Percentiles rank a stretch among this genome's conserved stretches.
Evolutionary conservation across 768 basidiomycete species (phyloP).

Genomic region (Mycena pura): DNA sequence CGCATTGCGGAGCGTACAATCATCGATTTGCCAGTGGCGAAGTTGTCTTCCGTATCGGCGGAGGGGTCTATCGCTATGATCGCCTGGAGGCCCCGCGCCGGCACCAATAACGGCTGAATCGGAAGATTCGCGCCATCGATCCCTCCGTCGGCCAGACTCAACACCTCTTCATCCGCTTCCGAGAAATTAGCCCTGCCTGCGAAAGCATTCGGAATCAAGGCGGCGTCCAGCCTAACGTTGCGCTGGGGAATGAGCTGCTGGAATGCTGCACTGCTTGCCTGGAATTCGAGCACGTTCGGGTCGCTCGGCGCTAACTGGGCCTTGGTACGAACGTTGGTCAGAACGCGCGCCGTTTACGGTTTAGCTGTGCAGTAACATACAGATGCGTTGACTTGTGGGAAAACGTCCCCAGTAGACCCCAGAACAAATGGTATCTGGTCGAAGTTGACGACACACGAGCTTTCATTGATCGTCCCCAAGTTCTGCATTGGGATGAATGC

Average conservation of each 20-base stretch:
- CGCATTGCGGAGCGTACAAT: constrained; percentile 13
- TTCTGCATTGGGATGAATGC: constrained; percentile 55
- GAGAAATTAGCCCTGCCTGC: constrained; percentile 42
- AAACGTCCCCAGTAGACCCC: constrained; percentile 48
- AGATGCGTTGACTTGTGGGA: constrained; percentile 38
- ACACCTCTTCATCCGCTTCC: constrained; percentile 35
- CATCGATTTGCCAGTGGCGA: constrained; percentile 17
- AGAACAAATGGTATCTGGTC: constrained; percentile 44
- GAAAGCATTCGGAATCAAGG: constrained; percentile 46
- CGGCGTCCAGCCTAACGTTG: constrained; percentile 34
- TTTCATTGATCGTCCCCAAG: constrained; percentile 46
- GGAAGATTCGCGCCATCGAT: constrained; percentile 53
- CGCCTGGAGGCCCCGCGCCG: constrained; percentile 51
- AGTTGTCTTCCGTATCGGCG: constrained; percentile 30
- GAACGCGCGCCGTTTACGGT: background rate
- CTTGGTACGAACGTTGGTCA: background rate
- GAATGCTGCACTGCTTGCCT: constrained; percentile 24
- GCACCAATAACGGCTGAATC: constrained; percentile 54
- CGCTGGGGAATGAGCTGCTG: constrained; percentile 32
- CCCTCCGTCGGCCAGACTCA: constrained; percentile 48
- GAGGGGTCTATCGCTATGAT: constrained; percentile 58
- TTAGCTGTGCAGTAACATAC: constrained; percentile 26
- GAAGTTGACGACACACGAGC: constrained; percentile 40
- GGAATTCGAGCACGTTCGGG: constrained; percentile 5
- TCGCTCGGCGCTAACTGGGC: background rate